Evolutionary conservation across 1,284 basidiomycete species (phyloP).

Genomic region (Hortiboletus rubellus): DNA sequence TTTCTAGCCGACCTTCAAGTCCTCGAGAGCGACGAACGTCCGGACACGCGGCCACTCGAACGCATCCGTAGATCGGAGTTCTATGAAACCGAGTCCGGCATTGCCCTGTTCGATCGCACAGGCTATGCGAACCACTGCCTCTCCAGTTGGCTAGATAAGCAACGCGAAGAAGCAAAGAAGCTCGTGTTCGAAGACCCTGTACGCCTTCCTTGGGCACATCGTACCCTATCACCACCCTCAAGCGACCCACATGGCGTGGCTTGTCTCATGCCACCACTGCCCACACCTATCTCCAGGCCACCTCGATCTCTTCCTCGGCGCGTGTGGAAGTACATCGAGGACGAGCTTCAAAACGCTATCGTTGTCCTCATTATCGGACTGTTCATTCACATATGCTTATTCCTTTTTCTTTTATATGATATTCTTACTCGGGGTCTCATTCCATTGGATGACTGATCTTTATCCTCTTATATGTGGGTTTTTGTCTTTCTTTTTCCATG

Average conservation of each 20-base stretch:
- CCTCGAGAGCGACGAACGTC: conserved; percentile 16
- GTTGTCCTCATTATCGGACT: conserved; percentile 27
- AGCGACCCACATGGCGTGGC: background rate
- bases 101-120: conserved; percentile 28
- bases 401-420: conserved; percentile 33
- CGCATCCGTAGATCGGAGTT: conserved; percentile 26
- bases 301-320: conserved; percentile 14
- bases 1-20: conserved; percentile 23
- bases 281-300: background rate
- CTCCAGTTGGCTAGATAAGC: conserved; percentile 30
- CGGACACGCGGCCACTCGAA: conserved; percentile 8
- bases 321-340: conserved; percentile 23
- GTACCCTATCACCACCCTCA: conserved; percentile 15
- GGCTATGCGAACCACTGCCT: conserved; percentile 33
- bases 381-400: conserved; percentile 31
- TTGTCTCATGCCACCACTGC: background rate
- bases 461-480: background rate
- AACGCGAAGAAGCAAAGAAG: conserved; percentile 26
- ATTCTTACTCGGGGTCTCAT: conserved; percentile 27
- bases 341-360: conserved; percentile 33
- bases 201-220: conserved; percentile 18
- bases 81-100: conserved; percentile 32
- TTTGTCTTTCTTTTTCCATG: conserved; percentile 10
- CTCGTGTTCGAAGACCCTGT: conserved; percentile 25
- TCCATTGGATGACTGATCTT: conserved; percentile 26